Evolutionary conservation across 495 filamentous ascomycete species (phyloP), one percentile per base, ranked within the genome.

Genomic region (Xylaria palmicola): DNA sequence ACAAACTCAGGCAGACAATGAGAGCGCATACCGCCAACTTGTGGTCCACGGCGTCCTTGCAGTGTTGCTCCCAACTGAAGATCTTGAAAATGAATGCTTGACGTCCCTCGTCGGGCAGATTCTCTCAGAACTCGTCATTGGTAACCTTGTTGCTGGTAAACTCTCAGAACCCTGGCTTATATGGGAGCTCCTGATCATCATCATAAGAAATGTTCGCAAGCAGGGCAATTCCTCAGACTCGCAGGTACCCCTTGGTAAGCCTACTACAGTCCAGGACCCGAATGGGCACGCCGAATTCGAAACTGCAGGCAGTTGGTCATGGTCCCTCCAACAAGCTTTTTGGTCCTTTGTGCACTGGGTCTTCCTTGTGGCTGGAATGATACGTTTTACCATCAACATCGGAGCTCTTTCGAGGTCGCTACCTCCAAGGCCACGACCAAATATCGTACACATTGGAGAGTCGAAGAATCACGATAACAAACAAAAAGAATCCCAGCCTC

Each of bases 51-150:
- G 86, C 4, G 81, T 89, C 44, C 76, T 98, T 44, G 88, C 91
- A 4, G 77, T 96, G 43, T 79, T 98, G 24, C 81, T 98, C 32
- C 94, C 94, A 5, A 94, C 90, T 17, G 93, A 97, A 69, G 93
- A 98, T 65, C 81, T 98, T 9, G 86, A 92, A 67, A 97, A 95
- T 73, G 83, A 79, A 48, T 96, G 91, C 69, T 76, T 97, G 66
- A 85, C 90, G 17, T 80, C 88, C 7, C 79, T 98, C 48, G 87
- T 97, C 56, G 83, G 86, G 40, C 92, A 97, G 72, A 84, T 97
- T 26, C 76, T 98, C 47, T 90, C 90, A 6, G 90, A 95, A 65
- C 84, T 93, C 72, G 89, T 97, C 19, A 75, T 98, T 40, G 89
- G 90, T 19, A 90, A 89, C 54, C 79, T 85, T 52, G 75, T 98